Evolutionary conservation across 2,329 filamentous ascomycete genomes (phyloP), one percentile per base, ranked within the genome.

Genomic region (Colletotrichum magnum): DNA sequence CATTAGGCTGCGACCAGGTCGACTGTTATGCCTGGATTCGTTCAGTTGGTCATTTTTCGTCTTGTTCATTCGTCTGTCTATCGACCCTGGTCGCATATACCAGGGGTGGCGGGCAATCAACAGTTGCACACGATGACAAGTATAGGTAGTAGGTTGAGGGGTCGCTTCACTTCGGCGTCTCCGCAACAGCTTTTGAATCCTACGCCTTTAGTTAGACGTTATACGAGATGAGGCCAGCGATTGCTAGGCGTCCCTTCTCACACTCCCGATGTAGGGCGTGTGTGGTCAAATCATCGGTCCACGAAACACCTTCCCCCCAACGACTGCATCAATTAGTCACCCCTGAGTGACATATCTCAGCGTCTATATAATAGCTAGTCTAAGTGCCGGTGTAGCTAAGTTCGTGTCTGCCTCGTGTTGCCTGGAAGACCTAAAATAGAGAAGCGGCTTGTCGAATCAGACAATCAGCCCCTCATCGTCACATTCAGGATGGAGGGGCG

Each of bases 361-460:
- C 12, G 26, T 26, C 24, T 16, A 28, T 21, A 15, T 9, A 51
- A 41, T 18, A 12, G 18, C 36, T 13, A 4, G 10, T 52, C 3
- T 6, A 16, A 21, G 13, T 58, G 18, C 24, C 26, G 13, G 26
- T 18, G 24, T 24, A 15, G 39, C 48, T 28, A 21, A 18, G 6
- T 24, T 32, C 41, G n/a, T 39, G 48, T 41, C 21, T 32, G 39
- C 28, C 53, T 64, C 41, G 60, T 54, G 28, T 48, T 53, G 21
- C 21, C 28, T n/a, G 43, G 21, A 21, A 15, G 13, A 10, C 47
- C 53, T 15, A 54, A 58, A 58, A 47, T 41, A 28, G 32, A 50
- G 54, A 41, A n/a, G 36, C 5, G 18, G 2, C 12, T 12, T 15
- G n/a, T 18, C 52, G 24, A 68, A 65, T 64, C 47, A 53, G n/a